Evolutionary conservation across 1,284 basidiomycete species (phyloP).

Genomic region (Sporisorium sorghi): DNA sequence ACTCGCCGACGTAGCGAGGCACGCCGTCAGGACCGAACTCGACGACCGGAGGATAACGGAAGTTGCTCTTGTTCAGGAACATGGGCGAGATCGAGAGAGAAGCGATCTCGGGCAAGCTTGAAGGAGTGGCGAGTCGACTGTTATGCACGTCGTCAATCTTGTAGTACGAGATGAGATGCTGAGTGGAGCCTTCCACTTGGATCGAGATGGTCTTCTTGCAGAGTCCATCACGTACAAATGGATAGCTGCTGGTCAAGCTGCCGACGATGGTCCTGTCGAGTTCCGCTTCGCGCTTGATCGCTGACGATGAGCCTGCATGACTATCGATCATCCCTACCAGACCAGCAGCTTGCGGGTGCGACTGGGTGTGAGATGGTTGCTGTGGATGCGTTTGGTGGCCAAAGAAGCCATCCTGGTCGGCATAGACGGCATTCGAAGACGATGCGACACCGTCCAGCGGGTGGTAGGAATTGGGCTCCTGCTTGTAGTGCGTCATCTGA

Average conservation of each 20-base stretch:
- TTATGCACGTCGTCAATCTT: constrained; percentile 88
- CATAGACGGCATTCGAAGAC: constrained; percentile 27
- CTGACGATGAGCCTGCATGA: constrained; percentile 8
- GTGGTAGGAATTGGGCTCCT: constrained; percentile 20
- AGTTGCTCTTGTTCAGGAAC: constrained; percentile 89
- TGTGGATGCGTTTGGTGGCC: constrained; percentile 13
- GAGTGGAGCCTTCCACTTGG: constrained; percentile 85
- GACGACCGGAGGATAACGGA: constrained; percentile 87
- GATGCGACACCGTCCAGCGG: constrained; percentile 17
- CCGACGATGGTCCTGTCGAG: constrained; percentile 60
- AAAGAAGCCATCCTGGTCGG: constrained; percentile 28
- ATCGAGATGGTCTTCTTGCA: constrained; percentile 86
- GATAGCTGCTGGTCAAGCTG: constrained; percentile 62
- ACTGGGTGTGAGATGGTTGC: constrained; percentile 5
- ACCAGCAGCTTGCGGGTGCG: constrained; percentile 44
- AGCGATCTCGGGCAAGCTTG: constrained; percentile 86
- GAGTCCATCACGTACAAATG: constrained; percentile 59
- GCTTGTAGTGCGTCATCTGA: constrained; percentile 26
- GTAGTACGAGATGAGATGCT: constrained; percentile 97
- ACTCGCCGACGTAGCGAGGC: constrained; percentile 73
- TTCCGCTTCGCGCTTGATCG: constrained; percentile 40
- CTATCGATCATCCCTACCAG: constrained; percentile 34
- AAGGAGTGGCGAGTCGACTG: constrained; percentile 86
- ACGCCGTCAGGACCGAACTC: constrained; percentile 84
- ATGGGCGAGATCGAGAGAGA: constrained; percentile 86